Base-by-base conservation (phyloP, 306 rosid species). In the Cicer cuneatum region DNA sequence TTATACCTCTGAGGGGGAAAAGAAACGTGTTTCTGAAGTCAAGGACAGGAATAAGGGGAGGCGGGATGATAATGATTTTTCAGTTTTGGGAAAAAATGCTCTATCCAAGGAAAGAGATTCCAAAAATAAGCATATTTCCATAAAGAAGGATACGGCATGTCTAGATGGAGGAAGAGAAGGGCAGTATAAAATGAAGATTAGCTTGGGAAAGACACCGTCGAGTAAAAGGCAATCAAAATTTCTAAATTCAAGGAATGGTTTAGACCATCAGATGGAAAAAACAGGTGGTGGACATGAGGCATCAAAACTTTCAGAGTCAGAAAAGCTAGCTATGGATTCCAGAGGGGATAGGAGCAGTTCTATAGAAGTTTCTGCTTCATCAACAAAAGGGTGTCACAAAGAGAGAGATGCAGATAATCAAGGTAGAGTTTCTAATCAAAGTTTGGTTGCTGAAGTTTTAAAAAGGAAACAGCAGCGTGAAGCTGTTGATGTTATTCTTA, bases 381-480 rank as follows among this genome's bases (percentile, higher is more conserved):
- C 83, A 69, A 33, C 53, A 76, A 85, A 80, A 78, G 72, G 68
- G 57, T 43, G 83, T 63, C 71, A 37, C 8, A 75, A 65, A 74
- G 87, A 82, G 77, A 80, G 79, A 62, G 80, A 76, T 76, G 78
- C 72, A 16, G 82, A 73, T 69, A 80, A 48, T 62, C 74, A 77
- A 81, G 80, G 75, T 71, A 78, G 67, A 61, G 79, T 76, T 78
- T 64, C 80, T 51, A 74, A 60, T 84, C 82, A 71, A 83, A 76
- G 51, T 60, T 81, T 71, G 70, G 62, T 66, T 78, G 80, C 85
- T 76, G 86, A 81, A 57, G 85, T 88, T 82, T 89, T 88, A n/a
- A 88, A 91, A 89, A 86, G 97, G 89, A 93, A 90, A 87, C 79
- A 86, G 66, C 96, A 87, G 86, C 97, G 97, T 59, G 92, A 91